Evolutionary conservation across 2,329 filamentous ascomycete species (phyloP), one percentile per base, ranked within the genome.

Genomic region (Pseudogymnoascus sp.): DNA sequence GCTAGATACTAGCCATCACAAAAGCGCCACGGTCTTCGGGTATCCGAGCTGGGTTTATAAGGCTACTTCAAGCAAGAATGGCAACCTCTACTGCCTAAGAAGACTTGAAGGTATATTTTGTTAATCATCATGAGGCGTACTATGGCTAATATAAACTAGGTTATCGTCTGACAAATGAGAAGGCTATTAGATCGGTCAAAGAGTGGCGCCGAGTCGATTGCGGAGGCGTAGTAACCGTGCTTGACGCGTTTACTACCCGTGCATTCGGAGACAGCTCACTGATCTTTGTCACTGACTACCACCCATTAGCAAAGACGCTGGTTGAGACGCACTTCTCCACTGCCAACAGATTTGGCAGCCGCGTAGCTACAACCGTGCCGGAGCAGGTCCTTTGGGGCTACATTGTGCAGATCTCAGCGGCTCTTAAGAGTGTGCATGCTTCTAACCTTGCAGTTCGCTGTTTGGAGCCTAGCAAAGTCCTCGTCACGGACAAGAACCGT

Each of bases 11-110:
- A 88, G 83, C 60, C 86, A 91, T 65, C 85, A 92, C 68, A 93
- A 91, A 74, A 91, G 88, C 68, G 84, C 87, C 3, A 83, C 85
- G 11, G 85, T 89, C 15, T 97, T 97, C 75, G 91, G 92, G 29
- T 96, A 91, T 71, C 86, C 88, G 5, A 96, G 89, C 70, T 97
- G 93, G 91, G 85, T 96, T 0, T 99, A 97, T 79, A 97, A 97
- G 77, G 93, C 93, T 7, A 87, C 88, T 23, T 96, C 91, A 6
- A 88, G 84, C 74, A 95, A 95, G 73, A 93, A 93, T 70, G 95
- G 93, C 10, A 88, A 90, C 67, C 86, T 88, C n/a, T 97, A 96
- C 75, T 91, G 88, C 64, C 79, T 99, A 56, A 85, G 95, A 66
- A 84, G 95, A 66, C 83, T 99, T 21, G 92, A 97, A 81, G 89